Conservation (phyloP, 1,284 basidiomycete species). For the Inonotus hispidus region DNA sequence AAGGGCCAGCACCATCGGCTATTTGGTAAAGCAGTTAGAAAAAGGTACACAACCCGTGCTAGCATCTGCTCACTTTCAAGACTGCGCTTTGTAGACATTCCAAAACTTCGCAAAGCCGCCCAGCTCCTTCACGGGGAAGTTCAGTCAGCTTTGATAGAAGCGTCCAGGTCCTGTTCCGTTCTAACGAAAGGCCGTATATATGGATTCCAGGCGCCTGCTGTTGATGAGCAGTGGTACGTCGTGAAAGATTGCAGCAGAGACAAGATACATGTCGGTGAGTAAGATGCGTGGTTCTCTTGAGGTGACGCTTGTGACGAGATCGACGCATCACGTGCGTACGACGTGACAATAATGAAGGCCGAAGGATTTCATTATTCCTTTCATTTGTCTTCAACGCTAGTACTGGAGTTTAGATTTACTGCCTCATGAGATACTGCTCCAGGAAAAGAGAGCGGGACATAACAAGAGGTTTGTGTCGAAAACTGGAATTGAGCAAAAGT, state of each 20-base stretch:
- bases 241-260: background rate
- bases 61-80: background rate
- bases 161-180: no score
- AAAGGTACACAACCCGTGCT: no score
- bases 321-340: background rate
- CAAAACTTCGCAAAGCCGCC: background rate
- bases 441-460: no score
- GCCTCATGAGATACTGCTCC: no score
- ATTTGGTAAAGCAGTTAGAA: background rate
- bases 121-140: background rate
- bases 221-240: background rate
- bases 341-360: background rate
- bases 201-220: no score
- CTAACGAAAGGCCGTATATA: no score
- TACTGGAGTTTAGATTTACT: no score
- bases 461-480: no score
- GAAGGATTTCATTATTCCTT: no score
- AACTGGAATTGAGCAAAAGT: no score
- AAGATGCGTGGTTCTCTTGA: background rate
- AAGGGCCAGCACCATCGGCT: slow-evolving; percentile 9
- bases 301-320: background rate
- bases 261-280: background rate
- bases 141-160: background rate
- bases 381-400: no score
- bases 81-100: slow-evolving; percentile 3